A percentile compares a stretch with the other conserved stretches of the same genome.
Evolutionary conservation across 164 flowering plant genomes (phyloP).

Genomic region (Saururus chinensis): DNA sequence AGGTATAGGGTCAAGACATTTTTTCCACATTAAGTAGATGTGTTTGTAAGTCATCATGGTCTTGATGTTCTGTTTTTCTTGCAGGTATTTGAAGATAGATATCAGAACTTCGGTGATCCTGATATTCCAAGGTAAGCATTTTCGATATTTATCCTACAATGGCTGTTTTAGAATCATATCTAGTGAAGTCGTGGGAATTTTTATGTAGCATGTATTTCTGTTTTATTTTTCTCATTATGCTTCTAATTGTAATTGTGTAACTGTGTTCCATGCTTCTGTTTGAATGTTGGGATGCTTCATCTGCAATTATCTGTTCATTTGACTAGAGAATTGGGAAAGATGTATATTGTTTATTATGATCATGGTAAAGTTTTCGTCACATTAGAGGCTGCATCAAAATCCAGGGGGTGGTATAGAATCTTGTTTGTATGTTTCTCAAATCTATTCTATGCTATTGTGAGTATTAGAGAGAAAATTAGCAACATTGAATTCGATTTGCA

Average conservation of each 20-base stretch:
- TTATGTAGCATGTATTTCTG: background rate
- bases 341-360: too few relatives aligned
- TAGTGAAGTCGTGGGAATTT: background rate
- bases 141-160: background rate
- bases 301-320: too few relatives aligned
- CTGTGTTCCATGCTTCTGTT: background rate
- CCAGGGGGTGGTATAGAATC: background rate
- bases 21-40: background rate
- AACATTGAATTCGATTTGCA: too few relatives aligned
- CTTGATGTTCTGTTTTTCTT: slow-evolving; percentile 2
- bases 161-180: background rate
- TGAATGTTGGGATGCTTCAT: too few relatives aligned
- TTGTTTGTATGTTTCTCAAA: background rate
- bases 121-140: slow-evolving; percentile 86
- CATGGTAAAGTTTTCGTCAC: background rate
- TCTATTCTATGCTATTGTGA: too few relatives aligned
- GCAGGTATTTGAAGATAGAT: slow-evolving; percentile 97
- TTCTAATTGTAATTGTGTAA: background rate
- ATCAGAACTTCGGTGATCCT: slow-evolving; percentile 84
- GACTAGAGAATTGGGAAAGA: too few relatives aligned
- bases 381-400: background rate
- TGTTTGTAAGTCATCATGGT: background rate
- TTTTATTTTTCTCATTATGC: background rate
- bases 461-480: too few relatives aligned
- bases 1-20: slow-evolving; percentile 35